Conservation (phyloP, 306 rosid species). For the Cicer judaicum region DNA sequence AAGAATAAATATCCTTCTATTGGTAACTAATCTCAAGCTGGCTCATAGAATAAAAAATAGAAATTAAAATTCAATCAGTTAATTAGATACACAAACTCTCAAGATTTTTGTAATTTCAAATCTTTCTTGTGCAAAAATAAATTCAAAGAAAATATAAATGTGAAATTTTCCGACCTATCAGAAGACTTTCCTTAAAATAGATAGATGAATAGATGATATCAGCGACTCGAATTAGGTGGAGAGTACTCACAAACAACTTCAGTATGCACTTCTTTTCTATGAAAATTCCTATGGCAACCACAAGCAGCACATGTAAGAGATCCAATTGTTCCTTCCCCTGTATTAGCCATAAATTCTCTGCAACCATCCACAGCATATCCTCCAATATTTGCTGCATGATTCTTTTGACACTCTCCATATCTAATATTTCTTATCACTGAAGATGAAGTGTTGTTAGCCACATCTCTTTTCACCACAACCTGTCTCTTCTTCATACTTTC, state of each 20-base stretch:
- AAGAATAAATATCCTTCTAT: slow-evolving; percentile 18
- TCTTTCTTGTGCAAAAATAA: background rate
- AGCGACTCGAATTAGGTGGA: slow-evolving; percentile 63
- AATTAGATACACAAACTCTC: slow-evolving; percentile 43
- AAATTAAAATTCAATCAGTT: slow-evolving; percentile 40
- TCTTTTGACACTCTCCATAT: slow-evolving; percentile 88
- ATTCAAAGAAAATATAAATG: background rate
- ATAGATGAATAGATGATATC: background rate
- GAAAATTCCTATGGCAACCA: slow-evolving; percentile 90
- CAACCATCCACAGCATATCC: slow-evolving; percentile 96
- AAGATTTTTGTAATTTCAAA: background rate
- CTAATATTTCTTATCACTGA: slow-evolving; percentile 62
- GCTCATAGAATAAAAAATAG: slow-evolving; percentile 37
- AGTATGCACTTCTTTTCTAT: slow-evolving; percentile 75
- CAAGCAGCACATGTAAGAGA: slow-evolving; percentile 90
- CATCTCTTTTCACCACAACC: slow-evolving; percentile 64
- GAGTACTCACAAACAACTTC: slow-evolving; percentile 96
- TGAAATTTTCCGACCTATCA: background rate
- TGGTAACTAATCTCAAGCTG: slow-evolving; percentile 11
- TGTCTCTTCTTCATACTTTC: slow-evolving; percentile 74
- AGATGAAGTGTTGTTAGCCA: slow-evolving; percentile 61
- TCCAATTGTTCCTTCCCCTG: slow-evolving; percentile 55
- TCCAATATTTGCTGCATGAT: slow-evolving; percentile 88
- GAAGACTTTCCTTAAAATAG: background rate
- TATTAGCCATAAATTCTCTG: slow-evolving; percentile 82